phyloP scores from a whole-genome alignment of 345 rosid species.

The Psidium friedrichsthalianum region DNA sequence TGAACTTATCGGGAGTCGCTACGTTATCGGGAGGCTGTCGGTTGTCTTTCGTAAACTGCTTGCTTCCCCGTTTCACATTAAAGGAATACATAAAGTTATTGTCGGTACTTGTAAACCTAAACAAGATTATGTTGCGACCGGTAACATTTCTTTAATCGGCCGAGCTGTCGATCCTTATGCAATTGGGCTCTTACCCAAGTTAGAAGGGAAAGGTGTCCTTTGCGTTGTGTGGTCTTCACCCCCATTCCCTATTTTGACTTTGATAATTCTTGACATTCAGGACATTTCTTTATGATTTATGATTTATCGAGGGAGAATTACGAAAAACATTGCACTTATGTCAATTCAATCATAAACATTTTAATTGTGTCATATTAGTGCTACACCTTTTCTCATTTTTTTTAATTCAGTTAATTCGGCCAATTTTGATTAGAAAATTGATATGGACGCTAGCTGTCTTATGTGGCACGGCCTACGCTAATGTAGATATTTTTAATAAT shows the following conservation, averaged over 20 bases:
- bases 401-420: rapidly evolving
- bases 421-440: too few relatives aligned
- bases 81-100: background rate
- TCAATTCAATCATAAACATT: too few relatives aligned
- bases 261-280: background rate
- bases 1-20: background rate
- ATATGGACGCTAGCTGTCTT: too few relatives aligned
- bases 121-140: background rate
- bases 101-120: background rate
- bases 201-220: background rate
- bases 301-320: background rate
- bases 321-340: too few relatives aligned
- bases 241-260: background rate
- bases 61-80: background rate
- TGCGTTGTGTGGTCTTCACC: background rate
- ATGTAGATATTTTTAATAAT: too few relatives aligned
- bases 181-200: background rate
- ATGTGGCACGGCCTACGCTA: too few relatives aligned
- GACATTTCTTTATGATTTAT: background rate
- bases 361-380: too few relatives aligned
- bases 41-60: background rate
- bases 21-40: background rate
- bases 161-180: background rate
- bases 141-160: background rate
- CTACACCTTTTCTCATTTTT: too few relatives aligned